Evolutionary conservation across 2,329 filamentous ascomycete species (phyloP), one percentile per base, ranked within the genome.

Genomic region (Aspergillus unguis): DNA sequence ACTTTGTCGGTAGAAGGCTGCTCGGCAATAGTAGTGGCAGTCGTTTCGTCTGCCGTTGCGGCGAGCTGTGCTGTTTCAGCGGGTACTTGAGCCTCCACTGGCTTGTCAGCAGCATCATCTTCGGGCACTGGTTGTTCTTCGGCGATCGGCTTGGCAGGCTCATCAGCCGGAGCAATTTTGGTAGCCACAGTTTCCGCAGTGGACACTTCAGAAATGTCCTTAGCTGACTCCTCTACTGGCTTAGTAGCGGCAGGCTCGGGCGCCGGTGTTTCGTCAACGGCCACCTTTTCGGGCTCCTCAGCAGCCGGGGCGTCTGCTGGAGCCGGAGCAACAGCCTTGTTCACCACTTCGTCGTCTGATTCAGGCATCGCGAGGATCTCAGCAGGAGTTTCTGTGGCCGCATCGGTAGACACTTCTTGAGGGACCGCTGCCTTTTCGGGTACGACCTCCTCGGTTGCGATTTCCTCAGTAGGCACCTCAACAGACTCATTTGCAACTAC

Each of bases 101-200:
- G 17, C 26, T 58, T 42, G 11, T 59, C 57, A 11, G 46, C 48
- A 11, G 50, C 33, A 7, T 53, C 33, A 48, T 56, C 48, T 32
- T 61, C 57, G 1, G 44, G 42, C 27, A 44, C 40, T 27, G 40
- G 9, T 33, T 52, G 50, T 26, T 49, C 58, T 46, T 31, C 48
- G 29, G 26, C 35, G 5, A 48, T 42, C 31, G 35, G 38, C 11
- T 61, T 56, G 4, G 28, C 36, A 6, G 44, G 29, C 26, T 46
- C 27, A 10, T 55, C 32, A 17, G 38, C 41, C 10, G 46, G 9
- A 11, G 28, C 47, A 10, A 43, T 27, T 11, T 37, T 37, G 6
- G 25, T 25, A 6, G 17, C 23, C 37, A 40, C 37, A 25, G 37
- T 40, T 5, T 58, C 49, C 9, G 17, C 27, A 8, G 26, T 40